Percentiles rank a stretch among this genome's conserved stretches.
phyloP scores from a whole-genome alignment of 345 rosid genomes.

The Angophora floribunda region DNA sequence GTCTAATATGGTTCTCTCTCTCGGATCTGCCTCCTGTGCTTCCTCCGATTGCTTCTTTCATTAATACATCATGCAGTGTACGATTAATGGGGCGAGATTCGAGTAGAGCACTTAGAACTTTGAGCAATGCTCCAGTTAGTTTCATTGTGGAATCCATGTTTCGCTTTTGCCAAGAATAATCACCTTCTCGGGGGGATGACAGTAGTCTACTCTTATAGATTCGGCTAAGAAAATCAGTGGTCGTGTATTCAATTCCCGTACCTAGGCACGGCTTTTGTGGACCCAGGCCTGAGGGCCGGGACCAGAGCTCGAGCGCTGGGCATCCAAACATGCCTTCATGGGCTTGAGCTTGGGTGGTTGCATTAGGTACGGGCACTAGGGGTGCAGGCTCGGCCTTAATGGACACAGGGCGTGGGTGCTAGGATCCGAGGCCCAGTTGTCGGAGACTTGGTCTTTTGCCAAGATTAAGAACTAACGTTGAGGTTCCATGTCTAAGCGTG shows the following conservation, averaged over 20 bases:
- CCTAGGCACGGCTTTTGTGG: background rate
- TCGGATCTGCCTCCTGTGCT: background rate
- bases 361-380: no score
- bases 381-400: no score
- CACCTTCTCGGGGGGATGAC: background rate
- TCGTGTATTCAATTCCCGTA: background rate
- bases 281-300: no score
- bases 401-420: no score
- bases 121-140: background rate
- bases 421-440: no score
- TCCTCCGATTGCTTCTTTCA: background rate
- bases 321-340: no score
- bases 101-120: background rate
- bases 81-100: background rate
- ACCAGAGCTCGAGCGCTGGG: no score
- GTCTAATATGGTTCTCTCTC: background rate
- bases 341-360: no score
- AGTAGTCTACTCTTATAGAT: background rate
- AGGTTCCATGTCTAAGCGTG: no score
- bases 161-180: background rate
- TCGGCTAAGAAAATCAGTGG: background rate
- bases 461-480: no score
- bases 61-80: background rate
- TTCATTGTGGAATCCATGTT: background rate
- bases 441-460: no score